Conservation (phyloP, 345 rosid species). For the Gossypium longicalyx region DNA sequence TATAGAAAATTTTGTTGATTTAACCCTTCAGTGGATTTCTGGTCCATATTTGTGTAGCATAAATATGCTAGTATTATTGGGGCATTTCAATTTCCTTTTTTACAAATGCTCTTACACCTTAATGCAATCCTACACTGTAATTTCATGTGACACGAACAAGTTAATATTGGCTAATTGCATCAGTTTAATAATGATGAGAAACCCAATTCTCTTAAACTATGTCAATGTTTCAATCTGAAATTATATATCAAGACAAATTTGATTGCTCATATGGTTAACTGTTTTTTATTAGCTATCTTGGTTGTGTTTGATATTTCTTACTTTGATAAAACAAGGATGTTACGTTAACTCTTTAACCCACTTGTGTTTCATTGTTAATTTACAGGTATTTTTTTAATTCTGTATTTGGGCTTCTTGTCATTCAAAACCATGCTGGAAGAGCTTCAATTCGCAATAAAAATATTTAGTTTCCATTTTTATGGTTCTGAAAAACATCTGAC, state of each 20-base stretch:
- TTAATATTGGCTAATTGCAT: background rate
- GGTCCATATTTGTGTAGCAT: background rate
- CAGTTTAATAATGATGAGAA: background rate
- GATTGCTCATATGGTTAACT: background rate
- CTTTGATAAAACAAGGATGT: background rate
- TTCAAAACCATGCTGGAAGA: background rate
- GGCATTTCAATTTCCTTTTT: background rate
- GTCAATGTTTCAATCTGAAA: background rate
- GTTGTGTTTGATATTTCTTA: background rate
- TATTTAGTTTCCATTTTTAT: background rate
- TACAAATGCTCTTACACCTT: too few relatives aligned
- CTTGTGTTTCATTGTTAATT: background rate
- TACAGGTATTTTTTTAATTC: background rate
- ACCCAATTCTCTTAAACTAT: background rate
- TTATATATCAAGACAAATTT: background rate
- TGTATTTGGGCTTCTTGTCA: background rate
- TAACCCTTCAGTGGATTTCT: slow-evolving; percentile 1
- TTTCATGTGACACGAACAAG: background rate
- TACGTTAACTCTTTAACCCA: background rate
- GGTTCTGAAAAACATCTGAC: background rate
- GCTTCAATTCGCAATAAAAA: too few relatives aligned
- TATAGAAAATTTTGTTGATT: background rate
- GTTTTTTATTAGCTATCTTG: background rate
- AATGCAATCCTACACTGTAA: background rate
- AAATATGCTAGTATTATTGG: background rate